These are phyloP conservation scores for Solanum chacoense DNA, from an alignment of 305 asterid species.

Conservation along the genomic window DNA sequence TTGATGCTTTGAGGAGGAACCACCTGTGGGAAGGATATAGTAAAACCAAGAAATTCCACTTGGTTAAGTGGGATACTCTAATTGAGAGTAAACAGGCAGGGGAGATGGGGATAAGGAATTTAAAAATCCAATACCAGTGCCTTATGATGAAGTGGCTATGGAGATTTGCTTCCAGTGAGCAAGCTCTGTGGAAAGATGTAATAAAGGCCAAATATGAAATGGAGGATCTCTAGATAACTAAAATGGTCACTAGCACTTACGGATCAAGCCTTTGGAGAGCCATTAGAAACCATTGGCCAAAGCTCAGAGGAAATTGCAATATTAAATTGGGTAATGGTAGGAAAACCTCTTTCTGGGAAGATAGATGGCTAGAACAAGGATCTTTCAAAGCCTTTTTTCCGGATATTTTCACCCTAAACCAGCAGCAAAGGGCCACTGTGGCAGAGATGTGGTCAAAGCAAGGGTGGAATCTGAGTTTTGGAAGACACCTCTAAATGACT, in stretches of 20 bases:
- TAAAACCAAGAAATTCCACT: neutral
- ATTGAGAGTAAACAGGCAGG: neutral
- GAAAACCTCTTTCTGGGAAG: neutral
- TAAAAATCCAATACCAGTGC: neutral
- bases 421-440: neutral
- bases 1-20: neutral
- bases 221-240: neutral
- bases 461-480: neutral
- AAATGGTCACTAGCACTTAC: neutral
- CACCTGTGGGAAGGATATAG: neutral
- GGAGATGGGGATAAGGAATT: neutral
- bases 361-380: neutral
- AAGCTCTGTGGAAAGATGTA: neutral
- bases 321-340: neutral
- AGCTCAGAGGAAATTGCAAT: neutral
- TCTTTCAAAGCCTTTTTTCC: neutral
- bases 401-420: neutral
- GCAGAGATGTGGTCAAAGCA: neutral
- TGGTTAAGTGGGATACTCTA: neutral
- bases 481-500: neutral
- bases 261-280: neutral
- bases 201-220: neutral
- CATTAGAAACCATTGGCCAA: neutral
- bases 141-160: neutral
- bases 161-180: neutral